Evolutionary conservation across 805 yeast genomes (phyloP).

Genomic region (Spathaspora hagerdaliae): DNA sequence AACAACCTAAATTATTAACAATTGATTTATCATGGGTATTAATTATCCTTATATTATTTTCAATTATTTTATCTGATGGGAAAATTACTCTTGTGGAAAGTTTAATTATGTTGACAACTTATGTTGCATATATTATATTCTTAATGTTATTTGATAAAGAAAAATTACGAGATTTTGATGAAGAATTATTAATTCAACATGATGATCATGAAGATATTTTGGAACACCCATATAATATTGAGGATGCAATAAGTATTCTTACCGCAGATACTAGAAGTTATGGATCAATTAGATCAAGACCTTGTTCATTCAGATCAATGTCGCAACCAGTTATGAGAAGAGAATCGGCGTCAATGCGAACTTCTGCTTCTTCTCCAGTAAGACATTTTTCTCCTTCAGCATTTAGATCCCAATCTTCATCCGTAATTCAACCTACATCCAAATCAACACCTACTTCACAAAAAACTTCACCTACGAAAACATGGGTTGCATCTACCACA

Average conservation of each 20-base stretch:
- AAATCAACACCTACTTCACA: neutral
- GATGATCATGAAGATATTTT: neutral
- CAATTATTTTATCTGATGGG: constrained; percentile 30
- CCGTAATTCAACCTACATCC: neutral
- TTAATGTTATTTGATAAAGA: constrained; percentile 15
- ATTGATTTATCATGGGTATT: constrained; percentile 28
- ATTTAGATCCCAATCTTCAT: neutral
- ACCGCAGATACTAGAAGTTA: neutral
- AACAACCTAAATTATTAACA: constrained; percentile 13
- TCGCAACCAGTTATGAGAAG: neutral
- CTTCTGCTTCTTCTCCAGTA: neutral
- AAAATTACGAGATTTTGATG: constrained; percentile 8
- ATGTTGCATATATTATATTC: constrained; percentile 21
- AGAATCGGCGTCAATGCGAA: neutral
- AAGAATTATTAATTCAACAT: constrained; percentile 5
- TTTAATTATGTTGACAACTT: constrained; percentile 18
- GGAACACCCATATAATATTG: constrained; percentile 16
- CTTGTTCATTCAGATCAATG: neutral
- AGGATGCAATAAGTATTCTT: constrained; percentile 19
- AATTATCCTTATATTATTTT: constrained; percentile 20
- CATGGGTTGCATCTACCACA: neutral
- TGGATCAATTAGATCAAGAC: constrained; percentile 1
- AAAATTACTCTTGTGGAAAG: constrained; percentile 29
- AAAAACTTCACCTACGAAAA: neutral
- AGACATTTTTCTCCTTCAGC: neutral